These are phyloP conservation scores for Botrytis fragariae DNA, from an alignment of 2,329 filamentous ascomycete genomes.

Conservation along the genomic window DNA sequence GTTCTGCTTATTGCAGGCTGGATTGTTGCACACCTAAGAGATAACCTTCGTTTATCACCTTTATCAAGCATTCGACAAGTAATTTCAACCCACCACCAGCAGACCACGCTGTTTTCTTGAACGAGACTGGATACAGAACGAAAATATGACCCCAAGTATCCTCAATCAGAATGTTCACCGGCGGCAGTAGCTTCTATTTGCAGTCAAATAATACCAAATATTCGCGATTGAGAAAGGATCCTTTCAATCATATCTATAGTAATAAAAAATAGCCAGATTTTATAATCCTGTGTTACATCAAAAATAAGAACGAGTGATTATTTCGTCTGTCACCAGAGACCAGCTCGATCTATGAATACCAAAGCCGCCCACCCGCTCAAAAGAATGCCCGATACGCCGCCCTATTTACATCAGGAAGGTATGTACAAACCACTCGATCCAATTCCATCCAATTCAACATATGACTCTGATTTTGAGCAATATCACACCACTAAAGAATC, in stretches of 20 bases:
- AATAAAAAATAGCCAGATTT: not conserved
- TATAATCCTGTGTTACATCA: not conserved
- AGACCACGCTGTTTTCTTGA: not conserved
- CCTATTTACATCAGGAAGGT: not conserved
- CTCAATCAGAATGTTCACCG: not conserved
- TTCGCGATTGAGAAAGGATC: not conserved
- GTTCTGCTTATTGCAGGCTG: not conserved
- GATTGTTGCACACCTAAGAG: not conserved
- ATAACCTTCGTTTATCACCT: not conserved
- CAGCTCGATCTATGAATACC: not conserved
- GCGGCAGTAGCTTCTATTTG: too few species aligned
- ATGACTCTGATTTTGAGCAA: not conserved
- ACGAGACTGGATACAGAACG: not conserved
- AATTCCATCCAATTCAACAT: not conserved
- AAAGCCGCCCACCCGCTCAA: not conserved
- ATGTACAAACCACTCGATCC: not conserved
- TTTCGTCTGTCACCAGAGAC: not conserved
- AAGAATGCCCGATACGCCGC: not conserved
- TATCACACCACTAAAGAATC: not conserved
- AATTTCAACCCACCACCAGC: not conserved
- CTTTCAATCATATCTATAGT: not conserved
- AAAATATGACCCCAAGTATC: too few species aligned
- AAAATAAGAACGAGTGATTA: not conserved
- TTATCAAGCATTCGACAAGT: too few species aligned
- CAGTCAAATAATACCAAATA: not conserved